These are phyloP conservation scores for Heimioporus sp. DNA, from an alignment of 768 basidiomycete species.

Conservation along the genomic window DNA sequence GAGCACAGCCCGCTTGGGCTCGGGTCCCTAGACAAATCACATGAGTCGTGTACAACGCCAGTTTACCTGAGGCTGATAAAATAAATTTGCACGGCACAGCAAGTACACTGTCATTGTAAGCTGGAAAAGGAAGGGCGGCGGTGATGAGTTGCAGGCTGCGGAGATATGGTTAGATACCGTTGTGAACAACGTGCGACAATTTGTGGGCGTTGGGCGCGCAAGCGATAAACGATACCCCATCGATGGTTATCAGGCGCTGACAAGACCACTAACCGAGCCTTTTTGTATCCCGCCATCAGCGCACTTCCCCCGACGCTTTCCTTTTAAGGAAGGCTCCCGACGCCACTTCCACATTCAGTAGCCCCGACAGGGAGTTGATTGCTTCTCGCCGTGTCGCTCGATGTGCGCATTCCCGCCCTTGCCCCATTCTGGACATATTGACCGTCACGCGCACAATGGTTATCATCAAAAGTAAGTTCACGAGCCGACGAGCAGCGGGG, in stretches of 20 bases:
- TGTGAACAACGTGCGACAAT: conserved; percentile 13
- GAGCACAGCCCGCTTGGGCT: too few relatives aligned
- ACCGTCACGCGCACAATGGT: conserved; percentile 9
- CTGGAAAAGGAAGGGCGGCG: conserved; percentile 7
- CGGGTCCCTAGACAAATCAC: too few relatives aligned
- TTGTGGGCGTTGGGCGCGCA: conserved; percentile 6
- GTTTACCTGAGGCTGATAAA: too few relatives aligned
- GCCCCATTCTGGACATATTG: conserved; percentile 10
- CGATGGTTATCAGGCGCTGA: conserved; percentile 11
- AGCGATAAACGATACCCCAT: conserved; percentile 15
- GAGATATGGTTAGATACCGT: neutral
- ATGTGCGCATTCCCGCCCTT: conserved; percentile 29
- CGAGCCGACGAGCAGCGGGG: conserved; percentile 11
- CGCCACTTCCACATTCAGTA: conserved; percentile 20
- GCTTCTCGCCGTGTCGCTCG: conserved; percentile 13
- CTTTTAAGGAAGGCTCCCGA: conserved; percentile 16
- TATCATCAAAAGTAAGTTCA: conserved; percentile 18
- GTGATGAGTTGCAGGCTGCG: neutral
- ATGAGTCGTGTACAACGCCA: too few relatives aligned
- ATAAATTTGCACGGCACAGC: too few relatives aligned
- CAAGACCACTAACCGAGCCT: conserved; percentile 5
- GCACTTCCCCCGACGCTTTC: conserved; percentile 21
- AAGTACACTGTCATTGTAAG: too few relatives aligned
- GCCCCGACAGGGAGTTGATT: conserved; percentile 13
- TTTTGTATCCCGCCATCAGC: conserved; percentile 20